Evolutionary conservation across 768 basidiomycete species (phyloP).

Genomic region (Lactarius akahatsu): DNA sequence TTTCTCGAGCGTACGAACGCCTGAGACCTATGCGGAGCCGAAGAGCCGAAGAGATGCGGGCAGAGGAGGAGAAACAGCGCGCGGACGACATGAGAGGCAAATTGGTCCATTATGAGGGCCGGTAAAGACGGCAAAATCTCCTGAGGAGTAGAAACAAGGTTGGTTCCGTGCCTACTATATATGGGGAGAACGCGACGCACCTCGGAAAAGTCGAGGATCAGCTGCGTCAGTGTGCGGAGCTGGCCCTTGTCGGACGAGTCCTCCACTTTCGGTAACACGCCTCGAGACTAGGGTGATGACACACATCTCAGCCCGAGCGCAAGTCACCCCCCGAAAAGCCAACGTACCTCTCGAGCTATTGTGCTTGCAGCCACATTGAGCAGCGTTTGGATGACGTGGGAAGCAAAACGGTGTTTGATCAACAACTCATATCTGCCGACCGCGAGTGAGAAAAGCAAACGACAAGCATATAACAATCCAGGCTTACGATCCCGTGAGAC

Average conservation of each 20-base stretch:
- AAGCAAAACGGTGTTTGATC: constrained; percentile 82
- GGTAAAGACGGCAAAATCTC: constrained; percentile 68
- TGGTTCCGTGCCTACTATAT: background rate
- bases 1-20: constrained; percentile 76
- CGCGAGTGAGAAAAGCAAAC: constrained; percentile 3
- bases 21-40: constrained; percentile 36
- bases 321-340: background rate
- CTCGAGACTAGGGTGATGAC: constrained; percentile 45
- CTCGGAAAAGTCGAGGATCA: constrained; percentile 63
- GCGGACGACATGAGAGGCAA: constrained; percentile 88
- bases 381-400: constrained; percentile 93
- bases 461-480: constrained; percentile 4
- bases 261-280: constrained; percentile 51
- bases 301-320: background rate
- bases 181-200: constrained; percentile 39
- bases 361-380: constrained; percentile 66
- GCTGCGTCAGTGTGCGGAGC: constrained; percentile 60
- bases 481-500: constrained; percentile 84
- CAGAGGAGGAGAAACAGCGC: constrained; percentile 76
- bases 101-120: constrained; percentile 75
- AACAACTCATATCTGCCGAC: constrained; percentile 57
- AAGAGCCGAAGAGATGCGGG: constrained; percentile 50
- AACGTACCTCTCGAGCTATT: constrained; percentile 63
- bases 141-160: constrained; percentile 37
- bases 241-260: constrained; percentile 56